Evolutionary conservation across 2,329 filamentous ascomycete species (phyloP), one percentile per base, ranked within the genome.

Genomic region (Bipolaris sorokiniana): DNA sequence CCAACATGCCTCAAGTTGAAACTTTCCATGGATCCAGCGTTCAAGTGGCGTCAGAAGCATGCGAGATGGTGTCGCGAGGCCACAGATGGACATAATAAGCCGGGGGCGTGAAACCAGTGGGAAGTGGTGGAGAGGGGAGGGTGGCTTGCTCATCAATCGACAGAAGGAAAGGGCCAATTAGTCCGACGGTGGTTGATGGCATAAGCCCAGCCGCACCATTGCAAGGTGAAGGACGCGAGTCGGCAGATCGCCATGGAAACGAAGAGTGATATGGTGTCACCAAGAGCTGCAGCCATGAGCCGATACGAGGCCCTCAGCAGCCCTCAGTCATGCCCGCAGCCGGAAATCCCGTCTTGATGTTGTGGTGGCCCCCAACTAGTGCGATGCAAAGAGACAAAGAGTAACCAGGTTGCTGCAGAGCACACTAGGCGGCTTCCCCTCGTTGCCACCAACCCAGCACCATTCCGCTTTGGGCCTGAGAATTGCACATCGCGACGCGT

Each of bases 401-500:
- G 38, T 15, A 51, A 42, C 49, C 49, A 46, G 49, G 22, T 33
- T 31, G 28, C 28, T 11, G 28, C 28, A 31, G 28, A 37, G 44
- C 47, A 47, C 51, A 54, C 51, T 54, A 54, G 44, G 11, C 48
- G 36, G 23, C 23, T 28, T 41, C 38, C 52, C 52, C 38, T 51
- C 47, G 28, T 7, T 13, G n/a, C 33, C 42, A 28, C 38, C 15
- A 45, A 36, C 38, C 48, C 55, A 11, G 6, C 28, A 38, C 47
- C 46, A 44, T 42, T 26, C 58, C 55, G 23, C n/a, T 56, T 54
- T 22, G 15, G 44, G 48, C 18, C 3, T 11, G 15, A 28, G 15
- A 38, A 63, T 63, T 52, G 55, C 54, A 23, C 40, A 54, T 40
- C 48, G 36, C 22, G 48, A 63, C 64, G 57, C 65, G 62, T 65